Conservation (phyloP, 257 asterid genomes). For the Datura wrightii region DNA sequence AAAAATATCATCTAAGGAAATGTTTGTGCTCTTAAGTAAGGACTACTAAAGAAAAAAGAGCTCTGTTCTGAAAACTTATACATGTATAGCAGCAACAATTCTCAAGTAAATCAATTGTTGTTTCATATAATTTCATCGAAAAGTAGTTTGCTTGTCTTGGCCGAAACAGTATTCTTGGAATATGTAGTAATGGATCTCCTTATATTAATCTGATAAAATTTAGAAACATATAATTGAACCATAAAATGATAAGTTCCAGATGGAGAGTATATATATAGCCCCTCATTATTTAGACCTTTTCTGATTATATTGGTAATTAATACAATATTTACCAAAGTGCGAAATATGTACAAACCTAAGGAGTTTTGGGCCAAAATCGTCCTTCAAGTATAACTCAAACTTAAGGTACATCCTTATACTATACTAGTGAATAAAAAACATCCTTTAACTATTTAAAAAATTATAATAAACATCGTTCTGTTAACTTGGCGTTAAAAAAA, state of each 20-base stretch:
- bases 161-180: constrained; percentile 32
- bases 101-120: not conserved
- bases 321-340: too few species aligned
- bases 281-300: not conserved
- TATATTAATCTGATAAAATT: not conserved
- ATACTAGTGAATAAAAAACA: not conserved
- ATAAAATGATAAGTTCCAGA: not conserved
- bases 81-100: constrained; percentile 21
- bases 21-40: not conserved
- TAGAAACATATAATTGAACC: not conserved
- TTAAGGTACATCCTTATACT: not conserved
- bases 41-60: not conserved
- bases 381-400: not conserved
- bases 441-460: not conserved
- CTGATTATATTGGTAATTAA: not conserved
- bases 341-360: too few species aligned
- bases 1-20: not conserved
- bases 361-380: not conserved
- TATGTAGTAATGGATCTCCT: constrained; percentile 5
- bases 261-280: not conserved
- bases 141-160: constrained; percentile 44
- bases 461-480: not conserved
- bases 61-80: not conserved
- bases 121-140: constrained; percentile 39
- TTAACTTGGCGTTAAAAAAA: not conserved